These are phyloP conservation scores for Rhizopogon roseolus DNA, from an alignment of 768 basidiomycete genomes.

Conservation along the genomic window DNA sequence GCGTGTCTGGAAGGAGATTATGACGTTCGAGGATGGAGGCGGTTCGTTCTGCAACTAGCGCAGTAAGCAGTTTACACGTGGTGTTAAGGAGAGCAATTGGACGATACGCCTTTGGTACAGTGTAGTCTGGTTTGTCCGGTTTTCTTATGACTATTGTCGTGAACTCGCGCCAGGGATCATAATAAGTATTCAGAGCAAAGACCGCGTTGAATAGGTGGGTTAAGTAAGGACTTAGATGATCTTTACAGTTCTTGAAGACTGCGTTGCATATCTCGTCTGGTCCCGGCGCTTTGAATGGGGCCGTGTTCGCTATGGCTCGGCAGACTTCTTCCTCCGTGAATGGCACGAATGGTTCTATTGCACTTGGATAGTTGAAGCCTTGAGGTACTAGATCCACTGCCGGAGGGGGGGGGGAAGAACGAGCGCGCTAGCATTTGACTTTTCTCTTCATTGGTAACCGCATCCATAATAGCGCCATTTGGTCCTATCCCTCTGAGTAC, in stretches of 20 bases:
- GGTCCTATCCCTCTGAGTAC: constrained; percentile 12
- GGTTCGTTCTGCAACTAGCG: constrained; percentile 20
- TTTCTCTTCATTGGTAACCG: constrained; percentile 16
- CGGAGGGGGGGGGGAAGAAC: constrained; percentile 23
- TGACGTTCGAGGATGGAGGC: constrained; percentile 22
- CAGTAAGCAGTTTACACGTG: constrained; percentile 24
- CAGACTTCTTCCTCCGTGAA: constrained; percentile 10
- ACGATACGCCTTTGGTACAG: constrained; percentile 25
- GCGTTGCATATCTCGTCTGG: constrained; percentile 25
- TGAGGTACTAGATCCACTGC: not conserved
- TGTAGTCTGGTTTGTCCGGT: constrained; percentile 32
- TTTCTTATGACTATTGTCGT: constrained; percentile 30
- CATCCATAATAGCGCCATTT: constrained; percentile 5
- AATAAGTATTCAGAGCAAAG: constrained; percentile 9
- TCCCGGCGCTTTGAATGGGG: constrained; percentile 16
- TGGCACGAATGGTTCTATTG: not conserved
- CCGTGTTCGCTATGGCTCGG: constrained; percentile 3
- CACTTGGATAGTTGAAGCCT: constrained; percentile 5
- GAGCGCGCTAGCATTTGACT: constrained; percentile 7
- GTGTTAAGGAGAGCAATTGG: constrained; percentile 34
- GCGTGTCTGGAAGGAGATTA: constrained; percentile 26
- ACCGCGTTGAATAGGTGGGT: constrained; percentile 8
- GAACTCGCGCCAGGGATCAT: constrained; percentile 17
- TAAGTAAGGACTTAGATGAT: constrained; percentile 9
- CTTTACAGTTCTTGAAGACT: constrained; percentile 12